Base-by-base conservation (phyloP, 345 rosid genomes). In the Gossypium raimondii region DNA sequence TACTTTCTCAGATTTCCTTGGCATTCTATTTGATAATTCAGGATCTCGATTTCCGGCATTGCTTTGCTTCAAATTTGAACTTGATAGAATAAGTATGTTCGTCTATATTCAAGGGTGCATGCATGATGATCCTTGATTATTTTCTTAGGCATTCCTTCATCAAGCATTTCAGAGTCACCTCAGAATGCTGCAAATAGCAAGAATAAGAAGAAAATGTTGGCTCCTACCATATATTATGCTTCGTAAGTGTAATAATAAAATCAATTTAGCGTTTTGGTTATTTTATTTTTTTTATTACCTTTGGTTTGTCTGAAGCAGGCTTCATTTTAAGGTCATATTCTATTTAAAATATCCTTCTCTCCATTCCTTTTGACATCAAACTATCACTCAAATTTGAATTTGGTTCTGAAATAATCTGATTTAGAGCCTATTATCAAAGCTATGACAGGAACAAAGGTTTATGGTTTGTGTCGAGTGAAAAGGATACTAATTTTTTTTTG, bases 221-320 rank as follows among this genome's bases (percentile, higher is more conserved):
- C 74, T 10, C 98, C 98, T 70, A 87, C 84, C 4, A 87, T 92
- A 60, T 94, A 75, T 74, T 94, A 89, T 80, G 84, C 98, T 18
- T 82, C 98, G 97, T 94, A 81, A 85, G 98, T 82, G 60, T 81
- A 55, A 6, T 57, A 24, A 18, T 43, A 38, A 20, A 48, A 50
- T 3, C 8, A 68, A 51, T 7, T 34, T 44, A 66, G 11, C 38
- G 1, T 48, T 20, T 3, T 22, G 55, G 2, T 24, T 4, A 17
- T 45, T 67, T 67, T 20, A 27, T 27, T 7, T 20, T 47, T 11
- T n/a, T n/a, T 18, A 20, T 45, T 18, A 10, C 7, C 18, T 3
- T 65, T 9, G 52, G 17, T 50, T 11, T 25, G 20, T 25, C 27
- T 29, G 56, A 34, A 59, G 11, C 13, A 43, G 52, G 27, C 27